phyloP scores from a whole-genome alignment of 768 basidiomycete species.

The Candolleomyces eurysporus region DNA sequence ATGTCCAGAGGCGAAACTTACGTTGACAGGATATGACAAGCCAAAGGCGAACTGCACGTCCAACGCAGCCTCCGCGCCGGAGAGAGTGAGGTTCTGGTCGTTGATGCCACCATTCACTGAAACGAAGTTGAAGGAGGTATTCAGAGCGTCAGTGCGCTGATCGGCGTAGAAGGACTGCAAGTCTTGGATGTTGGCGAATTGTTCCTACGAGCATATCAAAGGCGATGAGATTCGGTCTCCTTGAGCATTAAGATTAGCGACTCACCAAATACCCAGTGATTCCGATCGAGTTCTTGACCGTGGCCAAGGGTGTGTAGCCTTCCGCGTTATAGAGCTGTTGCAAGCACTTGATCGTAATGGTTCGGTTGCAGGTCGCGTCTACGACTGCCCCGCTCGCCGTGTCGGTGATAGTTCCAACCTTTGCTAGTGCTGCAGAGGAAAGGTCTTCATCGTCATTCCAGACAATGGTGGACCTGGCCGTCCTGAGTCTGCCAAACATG shows the following conservation, averaged over 20 bases:
- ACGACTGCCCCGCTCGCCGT: conserved; percentile 2
- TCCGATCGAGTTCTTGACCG: conserved; percentile 46
- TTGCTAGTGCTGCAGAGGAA: background rate
- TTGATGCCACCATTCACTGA: conserved; percentile 64
- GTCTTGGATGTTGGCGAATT: conserved; percentile 54
- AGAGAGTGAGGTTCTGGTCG: conserved; percentile 48
- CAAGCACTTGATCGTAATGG: conserved; percentile 53
- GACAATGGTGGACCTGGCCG: conserved; percentile 38
- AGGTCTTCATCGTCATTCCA: conserved; percentile 13
- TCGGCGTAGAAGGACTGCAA: conserved; percentile 49
- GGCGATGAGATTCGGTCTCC: background rate
- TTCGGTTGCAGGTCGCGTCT: conserved; percentile 36
- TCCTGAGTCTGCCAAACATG: conserved; percentile 50
- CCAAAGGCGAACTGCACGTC: conserved; percentile 71
- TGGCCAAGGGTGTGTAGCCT: conserved; percentile 41
- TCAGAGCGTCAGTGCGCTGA: conserved; percentile 46
- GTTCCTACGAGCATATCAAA: conserved; percentile 15
- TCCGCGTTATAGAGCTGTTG: conserved; percentile 54
- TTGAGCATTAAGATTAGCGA: background rate
- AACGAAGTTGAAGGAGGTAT: conserved; percentile 50
- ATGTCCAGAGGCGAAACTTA: background rate
- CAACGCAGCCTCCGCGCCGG: conserved; percentile 65
- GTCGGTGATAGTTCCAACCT: conserved; percentile 5
- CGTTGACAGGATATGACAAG: conserved; percentile 56
- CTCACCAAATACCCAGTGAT: conserved; percentile 47